A percentile compares a stretch with the other conserved stretches of the same genome.
Evolutionary conservation across 108 stramenopile genomes (phyloP).

Genomic region (Discostella pseudostelligera): DNA sequence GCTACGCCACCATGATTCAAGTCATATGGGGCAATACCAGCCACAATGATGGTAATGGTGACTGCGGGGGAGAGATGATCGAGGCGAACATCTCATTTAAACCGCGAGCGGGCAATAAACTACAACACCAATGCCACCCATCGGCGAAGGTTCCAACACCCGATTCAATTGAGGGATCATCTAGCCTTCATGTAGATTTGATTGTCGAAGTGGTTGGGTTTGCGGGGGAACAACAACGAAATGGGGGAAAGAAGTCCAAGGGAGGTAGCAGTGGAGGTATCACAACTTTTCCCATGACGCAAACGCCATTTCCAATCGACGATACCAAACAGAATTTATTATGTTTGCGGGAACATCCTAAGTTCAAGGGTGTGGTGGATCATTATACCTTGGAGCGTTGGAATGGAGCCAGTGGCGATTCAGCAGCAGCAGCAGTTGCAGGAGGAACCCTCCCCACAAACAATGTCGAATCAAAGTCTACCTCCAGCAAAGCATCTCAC

Average conservation of each 20-base stretch:
- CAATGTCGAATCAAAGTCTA: too few species aligned
- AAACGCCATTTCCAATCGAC: background rate
- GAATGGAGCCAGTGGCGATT: too few species aligned
- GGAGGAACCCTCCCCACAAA: background rate
- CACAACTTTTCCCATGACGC: conserved; percentile 4
- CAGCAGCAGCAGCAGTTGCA: too few species aligned
- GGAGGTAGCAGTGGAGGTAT: background rate
- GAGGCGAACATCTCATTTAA: conserved; percentile 7
- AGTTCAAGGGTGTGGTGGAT: conserved; percentile 1
- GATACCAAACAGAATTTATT: background rate
- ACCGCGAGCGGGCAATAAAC: background rate
- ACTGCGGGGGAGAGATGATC: background rate
- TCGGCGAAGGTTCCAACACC: background rate
- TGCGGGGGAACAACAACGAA: background rate
- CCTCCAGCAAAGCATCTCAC: too few species aligned
- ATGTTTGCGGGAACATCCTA: background rate
- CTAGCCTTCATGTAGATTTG: conserved; percentile 2
- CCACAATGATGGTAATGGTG: background rate
- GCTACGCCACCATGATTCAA: conserved; percentile 2
- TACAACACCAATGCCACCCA: background rate
- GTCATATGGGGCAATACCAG: background rate
- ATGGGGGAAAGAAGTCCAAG: background rate
- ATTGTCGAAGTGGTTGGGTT: background rate
- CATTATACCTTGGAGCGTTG: background rate
- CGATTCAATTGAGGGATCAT: background rate